These are phyloP conservation scores for Fistulinella staudtii DNA, from an alignment of 1,284 basidiomycete species.

Conservation along the genomic window DNA sequence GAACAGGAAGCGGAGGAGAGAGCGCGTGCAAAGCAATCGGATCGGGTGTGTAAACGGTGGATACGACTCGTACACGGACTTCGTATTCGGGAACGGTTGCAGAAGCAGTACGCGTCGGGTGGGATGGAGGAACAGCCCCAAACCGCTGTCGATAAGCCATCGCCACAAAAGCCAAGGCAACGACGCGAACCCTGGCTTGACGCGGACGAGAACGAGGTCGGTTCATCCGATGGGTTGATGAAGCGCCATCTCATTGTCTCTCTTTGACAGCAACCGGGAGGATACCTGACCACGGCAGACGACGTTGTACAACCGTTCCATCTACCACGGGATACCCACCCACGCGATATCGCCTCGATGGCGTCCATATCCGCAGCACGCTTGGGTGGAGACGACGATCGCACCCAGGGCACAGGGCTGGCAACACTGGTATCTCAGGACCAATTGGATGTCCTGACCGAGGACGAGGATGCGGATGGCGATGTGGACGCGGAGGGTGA, in stretches of 20 bases:
- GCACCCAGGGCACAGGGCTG: background rate
- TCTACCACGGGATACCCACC: conserved; percentile 56
- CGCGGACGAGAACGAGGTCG: conserved; percentile 22
- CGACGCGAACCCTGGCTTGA: conserved; percentile 20
- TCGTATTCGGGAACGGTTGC: conserved; percentile 77
- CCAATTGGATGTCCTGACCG: conserved; percentile 18
- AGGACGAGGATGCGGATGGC: conserved; percentile 11
- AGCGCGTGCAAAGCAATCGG: conserved; percentile 72
- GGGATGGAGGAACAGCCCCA: conserved; percentile 21
- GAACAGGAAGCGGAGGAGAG: conserved; percentile 77
- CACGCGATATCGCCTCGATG: conserved; percentile 13
- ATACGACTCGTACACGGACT: conserved; percentile 84
- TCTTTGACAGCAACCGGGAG: conserved; percentile 41
- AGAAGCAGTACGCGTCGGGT: conserved; percentile 69
- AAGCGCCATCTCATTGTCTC: background rate
- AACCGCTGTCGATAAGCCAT: conserved; percentile 5
- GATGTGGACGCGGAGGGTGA: too few relatives aligned
- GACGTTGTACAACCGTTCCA: conserved; percentile 68
- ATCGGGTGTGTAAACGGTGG: conserved; percentile 88
- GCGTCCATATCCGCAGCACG: conserved; percentile 11
- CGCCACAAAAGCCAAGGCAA: conserved; percentile 7
- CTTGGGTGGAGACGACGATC: background rate
- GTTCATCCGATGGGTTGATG: background rate
- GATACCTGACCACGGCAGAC: conserved; percentile 67
- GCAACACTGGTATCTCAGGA: conserved; percentile 4